Evolutionary conservation across 495 filamentous ascomycete species (phyloP).

Genomic region (Hypoxylon cercidicola): DNA sequence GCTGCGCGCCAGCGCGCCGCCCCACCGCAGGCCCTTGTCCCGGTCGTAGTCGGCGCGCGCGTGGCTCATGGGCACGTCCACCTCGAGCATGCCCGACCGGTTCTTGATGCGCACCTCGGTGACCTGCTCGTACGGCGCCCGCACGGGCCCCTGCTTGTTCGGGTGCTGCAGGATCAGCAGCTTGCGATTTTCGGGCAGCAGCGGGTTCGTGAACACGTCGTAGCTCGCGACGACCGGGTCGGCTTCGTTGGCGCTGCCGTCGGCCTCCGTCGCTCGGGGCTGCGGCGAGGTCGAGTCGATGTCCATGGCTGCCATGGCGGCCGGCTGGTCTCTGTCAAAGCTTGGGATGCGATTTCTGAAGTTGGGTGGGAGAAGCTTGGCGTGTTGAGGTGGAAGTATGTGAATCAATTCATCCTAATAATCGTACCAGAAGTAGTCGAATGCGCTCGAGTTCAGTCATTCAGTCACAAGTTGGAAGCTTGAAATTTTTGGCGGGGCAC

Average conservation of each 20-base stretch:
- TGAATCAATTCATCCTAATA: not conserved
- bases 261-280: not conserved
- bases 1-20: slow-evolving; percentile 52
- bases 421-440: not conserved
- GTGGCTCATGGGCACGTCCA: slow-evolving; percentile 58
- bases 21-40: slow-evolving; percentile 59
- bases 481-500: slow-evolving; percentile 40
- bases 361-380: not conserved
- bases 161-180: slow-evolving; percentile 58
- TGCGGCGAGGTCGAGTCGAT: slow-evolving; percentile 6
- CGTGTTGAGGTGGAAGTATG: not conserved
- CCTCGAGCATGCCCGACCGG: slow-evolving; percentile 57
- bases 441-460: not conserved
- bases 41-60: slow-evolving; percentile 54
- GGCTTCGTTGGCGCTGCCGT: slow-evolving; percentile 42
- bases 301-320: slow-evolving; percentile 10
- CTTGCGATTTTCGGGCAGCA: slow-evolving; percentile 52
- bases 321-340: not conserved
- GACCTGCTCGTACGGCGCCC: slow-evolving; percentile 37
- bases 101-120: slow-evolving; percentile 58
- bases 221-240: slow-evolving; percentile 61
- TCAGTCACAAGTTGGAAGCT: too few relatives aligned
- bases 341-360: not conserved
- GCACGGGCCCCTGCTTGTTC: slow-evolving; percentile 49
- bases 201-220: slow-evolving; percentile 59